Evolutionary conservation across 2,329 filamentous ascomycete genomes (phyloP).

Genomic region (Cordyceps javanica): DNA sequence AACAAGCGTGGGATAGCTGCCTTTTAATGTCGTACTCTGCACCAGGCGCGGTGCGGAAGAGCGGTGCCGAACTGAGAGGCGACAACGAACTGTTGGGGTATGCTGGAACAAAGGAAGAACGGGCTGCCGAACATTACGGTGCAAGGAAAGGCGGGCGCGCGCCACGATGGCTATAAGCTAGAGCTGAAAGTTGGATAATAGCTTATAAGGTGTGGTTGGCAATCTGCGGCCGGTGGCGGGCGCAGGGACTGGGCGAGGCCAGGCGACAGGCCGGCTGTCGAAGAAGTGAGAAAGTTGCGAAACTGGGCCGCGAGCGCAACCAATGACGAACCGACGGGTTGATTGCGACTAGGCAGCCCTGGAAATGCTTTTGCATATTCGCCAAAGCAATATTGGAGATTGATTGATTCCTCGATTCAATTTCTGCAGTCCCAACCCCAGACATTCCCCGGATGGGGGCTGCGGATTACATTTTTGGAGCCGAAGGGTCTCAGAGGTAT

Average conservation of each 20-base stretch:
- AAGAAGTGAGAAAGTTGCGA: neutral
- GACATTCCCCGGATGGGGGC: neutral
- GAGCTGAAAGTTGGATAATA: too few relatives aligned
- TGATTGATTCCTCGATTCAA: neutral
- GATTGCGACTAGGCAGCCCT: neutral
- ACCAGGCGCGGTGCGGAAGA: neutral
- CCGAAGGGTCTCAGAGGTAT: neutral
- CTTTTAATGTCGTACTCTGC: neutral
- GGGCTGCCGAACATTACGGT: neutral
- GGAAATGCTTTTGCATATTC: neutral
- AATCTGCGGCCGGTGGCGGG: neutral
- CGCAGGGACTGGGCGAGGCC: neutral
- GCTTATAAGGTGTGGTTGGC: neutral
- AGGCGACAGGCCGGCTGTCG: neutral
- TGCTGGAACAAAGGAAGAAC: neutral
- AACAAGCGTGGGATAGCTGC: neutral
- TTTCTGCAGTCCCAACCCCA: neutral
- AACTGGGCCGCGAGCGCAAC: neutral
- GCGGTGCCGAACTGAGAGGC: neutral
- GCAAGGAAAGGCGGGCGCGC: neutral
- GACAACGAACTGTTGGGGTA: neutral
- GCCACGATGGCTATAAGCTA: neutral
- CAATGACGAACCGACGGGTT: neutral
- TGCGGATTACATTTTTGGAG: neutral
- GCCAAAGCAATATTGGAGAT: neutral